These are phyloP conservation scores for Botrytis pseudocinerea DNA, from an alignment of 2,329 filamentous ascomycete species.

Conservation along the genomic window DNA sequence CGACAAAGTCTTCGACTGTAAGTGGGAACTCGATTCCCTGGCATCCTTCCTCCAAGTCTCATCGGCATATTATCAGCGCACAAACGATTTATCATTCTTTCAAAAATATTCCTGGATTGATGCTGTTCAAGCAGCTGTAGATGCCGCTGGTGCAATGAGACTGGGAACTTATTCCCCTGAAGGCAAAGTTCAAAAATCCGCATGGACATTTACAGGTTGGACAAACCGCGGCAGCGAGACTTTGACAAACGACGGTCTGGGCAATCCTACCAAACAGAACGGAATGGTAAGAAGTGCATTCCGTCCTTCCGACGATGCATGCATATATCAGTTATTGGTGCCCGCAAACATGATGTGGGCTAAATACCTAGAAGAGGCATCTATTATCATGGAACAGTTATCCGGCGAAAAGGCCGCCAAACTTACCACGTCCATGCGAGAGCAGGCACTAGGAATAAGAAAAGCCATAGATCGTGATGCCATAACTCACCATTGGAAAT, in stretches of 20 bases:
- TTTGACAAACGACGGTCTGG: conserved; percentile 71
- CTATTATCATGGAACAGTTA: conserved; percentile 53
- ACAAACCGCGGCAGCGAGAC: conserved; percentile 80
- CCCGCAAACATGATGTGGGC: conserved; percentile 86
- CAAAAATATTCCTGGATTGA: conserved; percentile 69
- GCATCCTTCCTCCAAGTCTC: conserved; percentile 81
- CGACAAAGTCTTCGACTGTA: conserved; percentile 84
- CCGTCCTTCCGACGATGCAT: conserved; percentile 85
- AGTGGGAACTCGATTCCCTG: conserved; percentile 90
- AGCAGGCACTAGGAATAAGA: conserved; percentile 62
- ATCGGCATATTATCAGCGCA: conserved; percentile 74
- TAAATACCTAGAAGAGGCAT: conserved; percentile 56
- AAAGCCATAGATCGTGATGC: conserved; percentile 70
- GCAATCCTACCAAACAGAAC: conserved; percentile 74
- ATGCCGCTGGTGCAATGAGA: conserved; percentile 69
- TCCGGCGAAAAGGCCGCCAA: conserved; percentile 47
- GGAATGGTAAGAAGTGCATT: conserved; percentile 86
- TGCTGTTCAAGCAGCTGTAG: conserved; percentile 69
- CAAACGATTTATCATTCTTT: conserved; percentile 72
- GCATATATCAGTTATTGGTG: conserved; percentile 78
- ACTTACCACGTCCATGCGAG: conserved; percentile 56
- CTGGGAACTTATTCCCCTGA: conserved; percentile 69
- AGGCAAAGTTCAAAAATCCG: conserved; percentile 55
- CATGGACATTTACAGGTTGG: conserved; percentile 75
- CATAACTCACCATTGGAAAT: conserved; percentile 62